Evolutionary conservation across 768 basidiomycete genomes (phyloP).

Genomic region (Mrakia blollopis): DNA sequence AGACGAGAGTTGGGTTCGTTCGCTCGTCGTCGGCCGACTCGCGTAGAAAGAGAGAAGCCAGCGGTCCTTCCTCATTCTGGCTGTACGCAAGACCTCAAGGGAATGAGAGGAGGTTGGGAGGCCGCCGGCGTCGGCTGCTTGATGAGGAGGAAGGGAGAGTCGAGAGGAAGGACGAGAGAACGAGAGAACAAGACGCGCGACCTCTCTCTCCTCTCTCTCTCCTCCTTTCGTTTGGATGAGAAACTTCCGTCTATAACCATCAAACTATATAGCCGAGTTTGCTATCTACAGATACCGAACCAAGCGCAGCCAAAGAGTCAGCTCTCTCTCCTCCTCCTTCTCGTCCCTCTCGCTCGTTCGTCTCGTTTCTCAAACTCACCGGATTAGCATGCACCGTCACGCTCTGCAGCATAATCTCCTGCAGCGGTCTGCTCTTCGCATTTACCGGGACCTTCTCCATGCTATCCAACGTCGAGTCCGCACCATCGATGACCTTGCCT

Average conservation of each 20-base stretch:
- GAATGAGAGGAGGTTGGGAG: too few relatives aligned
- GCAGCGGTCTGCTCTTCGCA: conserved; percentile 79
- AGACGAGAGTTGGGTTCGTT: too few relatives aligned
- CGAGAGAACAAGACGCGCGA: too few relatives aligned
- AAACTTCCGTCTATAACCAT: background rate
- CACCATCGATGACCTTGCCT: conserved; percentile 91
- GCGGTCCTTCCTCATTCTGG: too few relatives aligned
- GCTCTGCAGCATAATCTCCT: conserved; percentile 73
- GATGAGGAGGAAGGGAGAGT: too few relatives aligned
- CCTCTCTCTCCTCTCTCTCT: background rate
- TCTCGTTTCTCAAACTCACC: conserved; percentile 5
- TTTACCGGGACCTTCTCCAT: conserved; percentile 90
- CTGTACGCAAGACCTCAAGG: too few relatives aligned
- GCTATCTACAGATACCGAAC: background rate
- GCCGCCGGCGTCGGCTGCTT: too few relatives aligned
- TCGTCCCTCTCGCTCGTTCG: background rate
- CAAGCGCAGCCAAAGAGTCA: background rate
- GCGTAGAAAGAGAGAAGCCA: too few relatives aligned
- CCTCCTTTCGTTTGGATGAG: background rate
- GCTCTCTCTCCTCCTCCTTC: background rate
- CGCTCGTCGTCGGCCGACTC: too few relatives aligned
- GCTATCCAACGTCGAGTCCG: conserved; percentile 86
- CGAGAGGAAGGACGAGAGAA: too few relatives aligned
- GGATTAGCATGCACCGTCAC: conserved; percentile 48
- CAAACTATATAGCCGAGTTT: background rate